Evolutionary conservation across 176 grass and related monocot genomes (phyloP), one percentile per base, ranked within the genome.

Genomic region (Bromus sterilis): DNA sequence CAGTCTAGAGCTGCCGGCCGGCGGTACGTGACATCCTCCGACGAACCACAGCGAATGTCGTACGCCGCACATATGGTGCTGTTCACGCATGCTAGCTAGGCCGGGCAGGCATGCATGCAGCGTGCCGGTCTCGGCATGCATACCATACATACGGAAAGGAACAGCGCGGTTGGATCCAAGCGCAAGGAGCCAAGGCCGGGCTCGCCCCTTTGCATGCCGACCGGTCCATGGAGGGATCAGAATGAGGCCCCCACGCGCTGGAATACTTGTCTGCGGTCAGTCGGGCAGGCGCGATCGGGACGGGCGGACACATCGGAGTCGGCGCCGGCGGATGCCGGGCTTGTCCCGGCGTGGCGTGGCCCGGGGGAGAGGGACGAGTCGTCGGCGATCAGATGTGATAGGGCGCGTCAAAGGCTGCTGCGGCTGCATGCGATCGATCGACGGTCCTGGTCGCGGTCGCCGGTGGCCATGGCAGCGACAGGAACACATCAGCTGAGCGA

Each of bases 321-420:
- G 77, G 25, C 61, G 81, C 81, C 86, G 73, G 70, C 85, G 46
- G 13, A 66, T 44, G 58, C 34, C 16, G 68, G 66, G 14, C n/a
- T 77, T 82, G 87, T 55, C 82, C 0, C 72, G 87, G 63, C 64
- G 78, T 77, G 87, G 78, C 82, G 77, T 85, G 78, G 62, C 36
- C 57, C 18, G 68, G 34, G 21, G n/a, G 30, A 1, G 6, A 8
- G 18, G 9, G 51, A 6, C 70, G 31, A n/a, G 31, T 20, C 18
- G 44, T 1, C 10, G 64, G 69, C 41, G 69, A 31, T 68, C 65
- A 9, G 78, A 86, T 81, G 85, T 35, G 85, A 75, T 72, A 29
- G 71, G 71, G 62, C 78, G 31, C 73, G 79, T 74, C 86, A 84
- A 88, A 88, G 80, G 81, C 81, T 83, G 86, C 74, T 2, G 5